Base-by-base conservation (phyloP, 345 rosid genomes). In the Microthlaspi erraticum region DNA sequence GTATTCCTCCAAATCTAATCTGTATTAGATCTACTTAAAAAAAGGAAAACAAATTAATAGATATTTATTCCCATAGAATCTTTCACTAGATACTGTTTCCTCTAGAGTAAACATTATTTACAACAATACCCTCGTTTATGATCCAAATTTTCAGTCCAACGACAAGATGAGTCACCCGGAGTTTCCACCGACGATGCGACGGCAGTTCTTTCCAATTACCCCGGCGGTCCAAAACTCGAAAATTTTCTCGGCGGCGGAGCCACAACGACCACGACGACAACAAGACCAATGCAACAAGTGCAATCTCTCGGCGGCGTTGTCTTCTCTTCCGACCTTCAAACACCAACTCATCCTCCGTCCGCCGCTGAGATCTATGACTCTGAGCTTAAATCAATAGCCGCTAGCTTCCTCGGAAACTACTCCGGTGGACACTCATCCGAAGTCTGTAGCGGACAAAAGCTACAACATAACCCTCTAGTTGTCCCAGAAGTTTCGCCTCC, bases 351-450 rank as follows among this genome's bases (percentile, higher is more conserved):
- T 64, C 64, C 84, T 61, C 57, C 54, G 0, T 66, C 85, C 32
- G 65, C 78, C 46, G 60, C 70, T 2, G 86, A 78, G 73, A 71
- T 85, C 64, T 88, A 83, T 31, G 92, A 84, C 61, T 83, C 89
- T 0, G 95, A 92, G 68, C 95, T 89, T 36, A 89, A 89, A 67
- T 79, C 86, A 31, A 84, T 89, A 64, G 92, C 96, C 2, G 85
- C 95, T 46, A 83, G 88, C 76, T 90, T 92, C 79, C 82, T 85
- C 14, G 89, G 87, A 5, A 88, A 88, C 20, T 85, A 78, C 49
- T 62, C 87, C 49, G 64, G 71, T 17, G 72, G 68, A 14, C 77
- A 60, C 51, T 41, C 63, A 1, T 74, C 72, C 5, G 72, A 71
- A 11, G 49, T 60, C 54, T 38, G 61, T 32, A 57, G 62, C n/a